A percentile compares a stretch with the other conserved stretches of the same genome.
These are phyloP conservation scores for Nyctanthes arbortristis DNA, from an alignment of 257 asterid genomes.

Conservation along the genomic window DNA sequence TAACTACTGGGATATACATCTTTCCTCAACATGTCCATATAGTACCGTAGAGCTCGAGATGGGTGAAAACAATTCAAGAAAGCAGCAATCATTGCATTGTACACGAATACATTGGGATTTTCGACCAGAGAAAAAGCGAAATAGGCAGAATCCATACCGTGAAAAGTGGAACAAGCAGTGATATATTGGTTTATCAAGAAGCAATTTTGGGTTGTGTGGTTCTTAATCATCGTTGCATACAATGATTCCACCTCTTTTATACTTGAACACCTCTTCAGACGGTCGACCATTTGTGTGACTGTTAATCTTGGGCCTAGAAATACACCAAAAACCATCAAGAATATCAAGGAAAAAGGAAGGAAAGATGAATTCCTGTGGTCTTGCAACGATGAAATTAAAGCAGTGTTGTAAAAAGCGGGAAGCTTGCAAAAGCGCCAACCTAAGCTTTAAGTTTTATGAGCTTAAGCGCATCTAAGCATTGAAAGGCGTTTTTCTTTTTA, in stretches of 20 bases:
- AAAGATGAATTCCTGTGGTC: no score
- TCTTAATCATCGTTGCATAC: conserved; percentile 51
- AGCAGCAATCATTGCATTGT: conserved; percentile 58
- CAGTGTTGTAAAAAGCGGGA: no score
- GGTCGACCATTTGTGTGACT: conserved; percentile 30
- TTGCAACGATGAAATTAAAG: no score
- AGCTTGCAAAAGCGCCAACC: no score
- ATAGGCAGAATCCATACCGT: conserved; percentile 40
- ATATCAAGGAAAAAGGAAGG: background rate
- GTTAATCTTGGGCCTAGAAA: conserved; percentile 16
- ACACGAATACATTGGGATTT: conserved; percentile 58
- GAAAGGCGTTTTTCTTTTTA: no score
- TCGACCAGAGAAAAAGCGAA: conserved; percentile 46
- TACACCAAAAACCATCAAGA: background rate
- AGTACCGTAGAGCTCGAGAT: conserved; percentile 37
- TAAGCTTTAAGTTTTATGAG: no score
- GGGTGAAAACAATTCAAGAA: conserved; percentile 52
- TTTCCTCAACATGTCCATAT: conserved; percentile 51
- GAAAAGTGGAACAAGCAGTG: conserved; percentile 54
- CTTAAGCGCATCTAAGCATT: no score
- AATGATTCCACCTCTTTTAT: conserved; percentile 58
- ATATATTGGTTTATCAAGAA: conserved; percentile 70
- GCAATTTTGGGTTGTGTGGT: conserved; percentile 55
- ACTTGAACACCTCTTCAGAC: conserved; percentile 49
- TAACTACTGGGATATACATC: conserved; percentile 55